Percentiles rank a stretch among this genome's conserved stretches.
Evolutionary conservation across 2,329 filamentous ascomycete species (phyloP).

Genomic region (Rachicladosporium sp.): DNA sequence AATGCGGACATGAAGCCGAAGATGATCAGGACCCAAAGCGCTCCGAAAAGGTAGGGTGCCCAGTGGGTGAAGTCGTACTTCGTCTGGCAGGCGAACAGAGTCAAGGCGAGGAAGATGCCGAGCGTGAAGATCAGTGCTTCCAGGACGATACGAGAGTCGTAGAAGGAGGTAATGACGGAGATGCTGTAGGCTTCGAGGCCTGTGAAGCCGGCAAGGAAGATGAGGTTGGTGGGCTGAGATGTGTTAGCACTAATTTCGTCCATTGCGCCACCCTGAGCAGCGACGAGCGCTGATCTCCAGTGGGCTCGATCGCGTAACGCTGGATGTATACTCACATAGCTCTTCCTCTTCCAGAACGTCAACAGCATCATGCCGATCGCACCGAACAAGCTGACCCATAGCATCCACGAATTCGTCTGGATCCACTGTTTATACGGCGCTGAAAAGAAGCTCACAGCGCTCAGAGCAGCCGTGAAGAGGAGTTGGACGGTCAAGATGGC

Average conservation of each 20-base stretch:
- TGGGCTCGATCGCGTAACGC: no score
- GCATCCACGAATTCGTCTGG: constrained; percentile 67
- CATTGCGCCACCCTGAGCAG: no score
- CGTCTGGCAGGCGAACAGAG: constrained; percentile 84
- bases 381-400: constrained; percentile 77
- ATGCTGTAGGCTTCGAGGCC: constrained; percentile 86
- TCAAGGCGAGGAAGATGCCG: constrained; percentile 51
- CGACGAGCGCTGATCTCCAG: no score
- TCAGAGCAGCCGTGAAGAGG: constrained; percentile 67
- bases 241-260: background rate
- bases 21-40: constrained; percentile 76
- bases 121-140: constrained; percentile 79
- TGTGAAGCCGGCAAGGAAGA: constrained; percentile 87
- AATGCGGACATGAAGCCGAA: constrained; percentile 90
- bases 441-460: constrained; percentile 77
- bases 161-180: constrained; percentile 84
- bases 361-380: constrained; percentile 73
- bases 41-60: constrained; percentile 90
- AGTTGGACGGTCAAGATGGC: constrained; percentile 94
- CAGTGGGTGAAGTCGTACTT: constrained; percentile 98
- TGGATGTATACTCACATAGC: constrained; percentile 19
- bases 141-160: constrained; percentile 69
- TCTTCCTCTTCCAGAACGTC: constrained; percentile 92
- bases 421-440: constrained; percentile 72
- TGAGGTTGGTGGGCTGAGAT: constrained; percentile 74